Conservation (phyloP, 768 basidiomycete genomes). For the Lactifluus volemus region DNA sequence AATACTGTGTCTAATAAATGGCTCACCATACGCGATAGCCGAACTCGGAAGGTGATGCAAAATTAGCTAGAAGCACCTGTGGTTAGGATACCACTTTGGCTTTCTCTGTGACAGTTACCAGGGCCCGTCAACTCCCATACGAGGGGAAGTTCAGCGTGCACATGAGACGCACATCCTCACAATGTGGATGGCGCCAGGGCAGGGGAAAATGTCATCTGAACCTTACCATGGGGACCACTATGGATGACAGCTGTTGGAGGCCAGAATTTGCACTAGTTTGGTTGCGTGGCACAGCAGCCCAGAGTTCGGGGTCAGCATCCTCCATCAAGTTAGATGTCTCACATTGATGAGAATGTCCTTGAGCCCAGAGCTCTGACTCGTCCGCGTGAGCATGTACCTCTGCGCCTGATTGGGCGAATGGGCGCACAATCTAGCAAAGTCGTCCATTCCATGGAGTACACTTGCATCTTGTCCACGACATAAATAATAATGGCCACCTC, state of each 20-base stretch:
- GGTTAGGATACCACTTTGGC: conserved; percentile 27
- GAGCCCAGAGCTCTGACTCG: conserved; percentile 20
- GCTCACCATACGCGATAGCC: neutral
- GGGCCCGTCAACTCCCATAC: neutral
- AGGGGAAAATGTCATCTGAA: conserved; percentile 17
- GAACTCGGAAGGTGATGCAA: neutral
- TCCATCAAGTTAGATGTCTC: neutral
- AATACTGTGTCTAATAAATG: conserved; percentile 24
- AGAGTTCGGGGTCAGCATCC: no score
- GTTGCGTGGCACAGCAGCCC: neutral
- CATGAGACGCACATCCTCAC: conserved; percentile 21
- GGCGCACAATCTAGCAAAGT: conserved; percentile 27
- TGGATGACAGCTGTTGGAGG: conserved; percentile 21
- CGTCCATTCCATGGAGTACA: conserved; percentile 12
- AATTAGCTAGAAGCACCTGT: conserved; percentile 1
- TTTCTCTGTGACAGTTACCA: conserved; percentile 24
- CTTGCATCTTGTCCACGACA: conserved; percentile 10
- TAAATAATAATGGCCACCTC: conserved; percentile 18
- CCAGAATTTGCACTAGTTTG: neutral
- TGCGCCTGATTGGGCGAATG: conserved; percentile 2
- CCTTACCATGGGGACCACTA: conserved; percentile 26
- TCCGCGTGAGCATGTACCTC: conserved; percentile 16
- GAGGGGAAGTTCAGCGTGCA: neutral
- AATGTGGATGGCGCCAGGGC: conserved; percentile 13
- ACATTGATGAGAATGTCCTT: conserved; percentile 20